Base-by-base conservation (phyloP, 1,139 yeast species). In the Blastobotrys persicus region DNA sequence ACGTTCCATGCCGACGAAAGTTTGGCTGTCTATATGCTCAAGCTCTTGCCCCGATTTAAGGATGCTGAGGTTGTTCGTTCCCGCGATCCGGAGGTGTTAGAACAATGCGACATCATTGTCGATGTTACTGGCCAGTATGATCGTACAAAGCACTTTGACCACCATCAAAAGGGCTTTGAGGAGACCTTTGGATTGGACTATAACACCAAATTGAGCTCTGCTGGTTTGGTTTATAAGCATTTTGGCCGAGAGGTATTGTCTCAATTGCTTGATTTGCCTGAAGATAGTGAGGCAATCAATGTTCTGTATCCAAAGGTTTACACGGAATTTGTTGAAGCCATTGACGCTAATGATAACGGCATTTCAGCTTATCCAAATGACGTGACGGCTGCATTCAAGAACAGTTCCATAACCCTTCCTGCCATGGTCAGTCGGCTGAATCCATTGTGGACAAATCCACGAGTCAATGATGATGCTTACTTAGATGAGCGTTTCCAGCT, bases 311-410 rank as follows among this genome's bases (percentile, higher is more conserved):
- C 76, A 47, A 86, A 86, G 66, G 74, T 91, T 13, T 92, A 92
- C 73, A 79, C 80, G 55, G 94, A 86, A 57, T 89, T 92, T 62
- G 74, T 92, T 53, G 98, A 91, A 67, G 83, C 96, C 18, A 77
- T 92, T 47, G 99, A 92, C 71, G 98, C 98, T 50, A 88, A 89
- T 63, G 99, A 92, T 67, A 92, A 92, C 63, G 99, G 99, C 61
- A 80, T 92, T 54, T 77, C 78, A 62, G 85, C 86, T 60, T 88
- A 83, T 77, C 85, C 59, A 63, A 73, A 59, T 33, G 65, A 57
- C 20, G 56, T 62, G 13, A 53, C 58, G 48, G 64, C 74, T 32
- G 53, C 54, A 28, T 72, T 64, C 60, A 59, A 59, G 51, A 59
- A 60, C 48, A 78, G 77, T 7, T 73, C 77, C 32, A 85, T 88